Conservation (phyloP, 2,329 filamentous ascomycete genomes). For the Herpotrichia juniperi region DNA sequence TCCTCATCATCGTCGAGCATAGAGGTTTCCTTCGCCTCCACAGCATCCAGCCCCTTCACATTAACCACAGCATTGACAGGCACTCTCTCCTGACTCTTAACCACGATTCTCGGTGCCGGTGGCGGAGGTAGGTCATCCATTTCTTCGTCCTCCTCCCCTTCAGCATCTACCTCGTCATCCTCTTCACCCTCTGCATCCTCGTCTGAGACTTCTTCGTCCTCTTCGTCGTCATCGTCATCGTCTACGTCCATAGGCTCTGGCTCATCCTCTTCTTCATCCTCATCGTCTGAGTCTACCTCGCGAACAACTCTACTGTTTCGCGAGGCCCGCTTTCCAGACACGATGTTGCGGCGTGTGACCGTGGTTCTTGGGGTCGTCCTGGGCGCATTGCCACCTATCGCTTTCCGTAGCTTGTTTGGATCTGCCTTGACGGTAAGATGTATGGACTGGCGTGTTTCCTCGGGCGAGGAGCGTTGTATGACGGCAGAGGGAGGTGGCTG, state of each 20-base stretch:
- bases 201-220: slow-evolving; percentile 41
- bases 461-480: slow-evolving; percentile 48
- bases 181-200: slow-evolving; percentile 47
- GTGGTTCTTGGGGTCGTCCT: slow-evolving; percentile 19
- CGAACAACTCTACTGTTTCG: slow-evolving; percentile 46
- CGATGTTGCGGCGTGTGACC: slow-evolving; percentile 44
- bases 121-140: slow-evolving; percentile 32
- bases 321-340: slow-evolving; percentile 45
- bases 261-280: slow-evolving; percentile 47
- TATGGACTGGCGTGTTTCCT: slow-evolving; percentile 52
- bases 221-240: slow-evolving; percentile 46
- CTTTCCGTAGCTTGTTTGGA: slow-evolving; percentile 56
- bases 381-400: slow-evolving; percentile 45
- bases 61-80: slow-evolving; percentile 45
- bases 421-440: slow-evolving; percentile 58
- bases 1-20: slow-evolving; percentile 55
- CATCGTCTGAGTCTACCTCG: slow-evolving; percentile 50
- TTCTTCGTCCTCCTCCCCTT: slow-evolving; percentile 34
- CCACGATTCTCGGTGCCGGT: slow-evolving; percentile 32
- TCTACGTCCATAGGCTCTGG: slow-evolving; percentile 37
- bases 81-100: slow-evolving; percentile 25
- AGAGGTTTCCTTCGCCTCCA: slow-evolving; percentile 58
- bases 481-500: slow-evolving; percentile 41
- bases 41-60: slow-evolving; percentile 43
- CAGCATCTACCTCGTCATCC: slow-evolving; percentile 45